Conservation (phyloP, 176 grass and related monocot genomes). For the Triticum monococcum region DNA sequence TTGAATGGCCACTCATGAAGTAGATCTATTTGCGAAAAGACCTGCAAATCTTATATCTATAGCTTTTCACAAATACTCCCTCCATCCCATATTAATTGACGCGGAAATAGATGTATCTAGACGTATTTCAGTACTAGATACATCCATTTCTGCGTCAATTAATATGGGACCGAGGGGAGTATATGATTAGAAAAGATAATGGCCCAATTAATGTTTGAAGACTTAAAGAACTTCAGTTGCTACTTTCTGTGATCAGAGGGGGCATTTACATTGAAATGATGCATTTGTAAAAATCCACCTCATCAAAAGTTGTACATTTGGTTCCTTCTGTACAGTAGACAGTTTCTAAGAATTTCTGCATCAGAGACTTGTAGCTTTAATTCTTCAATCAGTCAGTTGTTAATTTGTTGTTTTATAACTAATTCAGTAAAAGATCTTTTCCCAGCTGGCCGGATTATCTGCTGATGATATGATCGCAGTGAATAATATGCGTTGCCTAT, state of each 20-base stretch:
- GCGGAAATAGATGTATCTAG: no score
- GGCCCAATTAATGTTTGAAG: not conserved
- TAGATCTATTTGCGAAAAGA: not conserved
- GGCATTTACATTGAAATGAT: slow-evolving; percentile 17
- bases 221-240: not conserved
- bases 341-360: not conserved
- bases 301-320: not conserved
- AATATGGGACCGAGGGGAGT: no score
- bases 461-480: slow-evolving; percentile 71
- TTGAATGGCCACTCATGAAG: not conserved
- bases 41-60: not conserved
- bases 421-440: slow-evolving; percentile 2
- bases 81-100: no score
- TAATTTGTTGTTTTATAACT: not conserved
- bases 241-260: not conserved
- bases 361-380: not conserved
- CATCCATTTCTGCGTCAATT: no score
- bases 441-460: slow-evolving; percentile 72
- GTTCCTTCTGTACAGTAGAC: not conserved
- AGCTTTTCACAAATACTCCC: not conserved
- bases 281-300: not conserved
- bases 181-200: not conserved
- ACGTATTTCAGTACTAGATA: no score
- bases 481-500: slow-evolving; percentile 71
- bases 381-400: not conserved